A percentile compares a stretch with the other conserved stretches of the same genome.
These are phyloP conservation scores for Cordyceps militaris DNA, from an alignment of 2,329 filamentous ascomycete species.

Conservation along the genomic window DNA sequence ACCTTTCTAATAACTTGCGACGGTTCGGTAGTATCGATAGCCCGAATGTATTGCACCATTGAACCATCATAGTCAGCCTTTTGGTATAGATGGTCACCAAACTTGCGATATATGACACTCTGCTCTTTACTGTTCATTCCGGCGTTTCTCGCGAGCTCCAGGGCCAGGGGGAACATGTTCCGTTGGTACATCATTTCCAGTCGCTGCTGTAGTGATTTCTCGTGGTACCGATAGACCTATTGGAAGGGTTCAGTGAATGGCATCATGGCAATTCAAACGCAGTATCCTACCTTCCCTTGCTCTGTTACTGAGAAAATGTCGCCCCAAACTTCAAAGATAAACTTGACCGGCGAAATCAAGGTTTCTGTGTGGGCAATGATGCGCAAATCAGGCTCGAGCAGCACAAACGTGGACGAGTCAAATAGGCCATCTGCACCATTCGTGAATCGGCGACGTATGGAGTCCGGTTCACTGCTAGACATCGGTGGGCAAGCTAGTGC, in stretches of 20 bases:
- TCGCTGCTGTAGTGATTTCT: constrained; percentile 84
- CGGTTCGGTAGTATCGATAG: constrained; percentile 92
- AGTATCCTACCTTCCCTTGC: constrained; percentile 70
- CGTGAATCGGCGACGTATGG: constrained; percentile 65
- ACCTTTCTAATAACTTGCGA: constrained; percentile 94
- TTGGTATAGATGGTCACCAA: constrained; percentile 89
- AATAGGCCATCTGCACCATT: constrained; percentile 71
- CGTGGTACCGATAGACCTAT: constrained; percentile 78
- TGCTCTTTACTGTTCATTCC: constrained; percentile 75
- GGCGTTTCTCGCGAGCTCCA: constrained; percentile 85
- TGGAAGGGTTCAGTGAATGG: background rate
- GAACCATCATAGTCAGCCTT: constrained; percentile 94
- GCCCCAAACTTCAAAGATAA: constrained; percentile 81
- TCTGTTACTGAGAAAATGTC: constrained; percentile 84
- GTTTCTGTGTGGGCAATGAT: constrained; percentile 87
- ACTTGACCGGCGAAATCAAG: constrained; percentile 70
- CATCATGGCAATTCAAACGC: background rate
- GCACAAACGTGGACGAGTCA: constrained; percentile 78
- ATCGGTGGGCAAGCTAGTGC: constrained; percentile 73
- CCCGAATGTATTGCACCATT: constrained; percentile 97
- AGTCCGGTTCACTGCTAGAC: constrained; percentile 50
- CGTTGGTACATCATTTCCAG: constrained; percentile 90
- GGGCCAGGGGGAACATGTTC: constrained; percentile 85
- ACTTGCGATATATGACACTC: constrained; percentile 86
- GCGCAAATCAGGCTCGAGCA: constrained; percentile 86